Percentiles rank a stretch among this genome's conserved stretches.
phyloP scores from a whole-genome alignment of 805 yeast genomes.

The Debaryomyces tyrocola region DNA sequence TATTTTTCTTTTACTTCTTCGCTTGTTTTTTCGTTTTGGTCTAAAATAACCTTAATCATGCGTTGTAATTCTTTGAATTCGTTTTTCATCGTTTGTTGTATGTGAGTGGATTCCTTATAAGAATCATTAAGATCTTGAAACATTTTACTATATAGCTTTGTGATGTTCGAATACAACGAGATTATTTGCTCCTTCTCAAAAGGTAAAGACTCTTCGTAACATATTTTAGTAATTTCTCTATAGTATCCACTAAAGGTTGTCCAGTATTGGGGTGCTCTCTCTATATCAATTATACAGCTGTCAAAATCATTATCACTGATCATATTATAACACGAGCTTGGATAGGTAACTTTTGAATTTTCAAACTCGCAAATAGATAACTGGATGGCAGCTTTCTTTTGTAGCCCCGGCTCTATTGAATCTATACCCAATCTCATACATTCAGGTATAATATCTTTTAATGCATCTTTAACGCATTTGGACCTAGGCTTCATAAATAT shows the following conservation, averaged over 20 bases:
- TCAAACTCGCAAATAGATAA: constrained; percentile 57
- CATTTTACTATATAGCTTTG: constrained; percentile 20
- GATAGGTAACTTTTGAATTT: constrained; percentile 41
- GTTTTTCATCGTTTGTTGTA: constrained; percentile 1
- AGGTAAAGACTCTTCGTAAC: constrained; percentile 53
- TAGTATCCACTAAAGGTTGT: constrained; percentile 70
- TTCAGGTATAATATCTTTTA: constrained; percentile 35
- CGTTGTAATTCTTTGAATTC: constrained; percentile 5
- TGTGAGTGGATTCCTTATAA: constrained; percentile 2
- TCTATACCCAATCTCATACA: constrained; percentile 46
- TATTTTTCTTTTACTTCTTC: constrained; percentile 7
- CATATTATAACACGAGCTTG: constrained; percentile 23
- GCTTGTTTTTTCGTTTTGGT: constrained; percentile 3
- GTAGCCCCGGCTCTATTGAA: constrained; percentile 27
- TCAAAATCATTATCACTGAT: constrained; percentile 15
- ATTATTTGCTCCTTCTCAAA: constrained; percentile 53
- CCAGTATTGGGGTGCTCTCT: constrained; percentile 62
- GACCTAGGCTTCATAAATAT: constrained; percentile 5
- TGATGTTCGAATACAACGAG: constrained; percentile 47
- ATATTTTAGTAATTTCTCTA: constrained; percentile 51
- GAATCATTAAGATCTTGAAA: constrained; percentile 7
- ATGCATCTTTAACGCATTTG: constrained; percentile 41
- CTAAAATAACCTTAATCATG: constrained; percentile 1
- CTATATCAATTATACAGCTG: constrained; percentile 42
- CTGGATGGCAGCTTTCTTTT: constrained; percentile 42